Conservation (phyloP, 176 grass and related monocot species). For the Ensete ventricosum region DNA sequence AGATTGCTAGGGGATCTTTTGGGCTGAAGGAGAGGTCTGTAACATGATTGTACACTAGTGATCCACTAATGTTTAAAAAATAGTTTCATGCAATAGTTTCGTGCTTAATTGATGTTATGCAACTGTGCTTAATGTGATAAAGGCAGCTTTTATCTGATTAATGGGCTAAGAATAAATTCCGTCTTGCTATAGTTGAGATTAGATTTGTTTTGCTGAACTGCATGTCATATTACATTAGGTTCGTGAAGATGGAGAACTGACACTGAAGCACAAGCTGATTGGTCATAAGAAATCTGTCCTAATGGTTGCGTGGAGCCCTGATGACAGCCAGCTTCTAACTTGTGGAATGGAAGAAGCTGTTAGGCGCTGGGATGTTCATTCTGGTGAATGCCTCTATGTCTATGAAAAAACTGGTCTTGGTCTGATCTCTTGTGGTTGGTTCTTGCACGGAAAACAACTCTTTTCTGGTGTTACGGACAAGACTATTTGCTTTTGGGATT, state of each 20-base stretch:
- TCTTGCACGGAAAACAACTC: slow-evolving; percentile 53
- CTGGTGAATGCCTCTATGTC: slow-evolving; percentile 66
- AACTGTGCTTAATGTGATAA: not conserved
- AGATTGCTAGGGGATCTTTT: no score
- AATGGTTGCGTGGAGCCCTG: slow-evolving; percentile 75
- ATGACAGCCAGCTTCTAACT: slow-evolving; percentile 72
- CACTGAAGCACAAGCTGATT: slow-evolving; percentile 51
- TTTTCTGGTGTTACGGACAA: slow-evolving; percentile 40
- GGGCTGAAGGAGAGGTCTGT: no score
- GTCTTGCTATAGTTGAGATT: not conserved
- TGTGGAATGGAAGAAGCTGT: slow-evolving; percentile 78
- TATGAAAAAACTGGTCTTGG: slow-evolving; percentile 50
- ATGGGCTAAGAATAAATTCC: not conserved
- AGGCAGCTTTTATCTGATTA: not conserved
- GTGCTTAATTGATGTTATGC: not conserved
- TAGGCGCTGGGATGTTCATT: slow-evolving; percentile 55
- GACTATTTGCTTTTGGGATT: slow-evolving; percentile 47
- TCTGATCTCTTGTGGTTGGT: slow-evolving; percentile 63
- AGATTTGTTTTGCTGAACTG: not conserved
- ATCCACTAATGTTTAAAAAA: no score
- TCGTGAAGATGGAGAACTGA: slow-evolving; percentile 51
- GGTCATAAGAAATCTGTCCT: slow-evolving; percentile 62
- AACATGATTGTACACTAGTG: no score
- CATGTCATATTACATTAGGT: slow-evolving; percentile 40
- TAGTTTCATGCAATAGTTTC: not conserved